These are phyloP conservation scores for Pythium dissotocum DNA, from an alignment of 352 stramenopile species.

Conservation along the genomic window DNA sequence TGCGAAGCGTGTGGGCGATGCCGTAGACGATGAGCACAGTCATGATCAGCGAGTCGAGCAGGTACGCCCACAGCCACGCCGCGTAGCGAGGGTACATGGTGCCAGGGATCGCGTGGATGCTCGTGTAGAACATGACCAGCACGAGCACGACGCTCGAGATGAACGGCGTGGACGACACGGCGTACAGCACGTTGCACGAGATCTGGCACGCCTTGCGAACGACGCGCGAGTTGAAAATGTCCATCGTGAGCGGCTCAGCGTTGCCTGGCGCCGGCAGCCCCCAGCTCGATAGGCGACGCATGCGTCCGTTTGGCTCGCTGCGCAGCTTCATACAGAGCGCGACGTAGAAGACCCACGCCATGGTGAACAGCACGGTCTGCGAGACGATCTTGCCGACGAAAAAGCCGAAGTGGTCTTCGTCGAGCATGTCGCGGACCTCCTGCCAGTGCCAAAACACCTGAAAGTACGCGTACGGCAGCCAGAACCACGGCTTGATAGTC, in stretches of 20 bases:
- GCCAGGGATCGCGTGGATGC: slow-evolving; percentile 48
- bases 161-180: slow-evolving; percentile 61
- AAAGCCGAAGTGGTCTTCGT: slow-evolving; percentile 63
- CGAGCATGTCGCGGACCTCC: slow-evolving; percentile 50
- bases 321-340: slow-evolving; percentile 68
- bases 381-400: slow-evolving; percentile 65
- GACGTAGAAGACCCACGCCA: slow-evolving; percentile 69
- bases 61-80: slow-evolving; percentile 61
- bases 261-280: slow-evolving; percentile 55
- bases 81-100: slow-evolving; percentile 76
- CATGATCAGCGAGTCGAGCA: slow-evolving; percentile 57
- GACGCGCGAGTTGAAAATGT: slow-evolving; percentile 74
- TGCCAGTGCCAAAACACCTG: slow-evolving; percentile 86
- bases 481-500: slow-evolving; percentile 81
- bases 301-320: slow-evolving; percentile 62
- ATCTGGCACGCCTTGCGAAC: slow-evolving; percentile 73
- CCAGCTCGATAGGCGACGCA: slow-evolving; percentile 61
- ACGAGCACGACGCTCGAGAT: slow-evolving; percentile 64
- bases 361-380: slow-evolving; percentile 57
- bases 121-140: slow-evolving; percentile 49
- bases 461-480: slow-evolving; percentile 81
- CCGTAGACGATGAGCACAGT: slow-evolving; percentile 69
- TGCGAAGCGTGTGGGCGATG: slow-evolving; percentile 65
- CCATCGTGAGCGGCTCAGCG: slow-evolving; percentile 50
- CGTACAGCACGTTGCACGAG: slow-evolving; percentile 73